Evolutionary conservation across 2,329 filamentous ascomycete species (phyloP).

Genomic region (Coniella vitis): DNA sequence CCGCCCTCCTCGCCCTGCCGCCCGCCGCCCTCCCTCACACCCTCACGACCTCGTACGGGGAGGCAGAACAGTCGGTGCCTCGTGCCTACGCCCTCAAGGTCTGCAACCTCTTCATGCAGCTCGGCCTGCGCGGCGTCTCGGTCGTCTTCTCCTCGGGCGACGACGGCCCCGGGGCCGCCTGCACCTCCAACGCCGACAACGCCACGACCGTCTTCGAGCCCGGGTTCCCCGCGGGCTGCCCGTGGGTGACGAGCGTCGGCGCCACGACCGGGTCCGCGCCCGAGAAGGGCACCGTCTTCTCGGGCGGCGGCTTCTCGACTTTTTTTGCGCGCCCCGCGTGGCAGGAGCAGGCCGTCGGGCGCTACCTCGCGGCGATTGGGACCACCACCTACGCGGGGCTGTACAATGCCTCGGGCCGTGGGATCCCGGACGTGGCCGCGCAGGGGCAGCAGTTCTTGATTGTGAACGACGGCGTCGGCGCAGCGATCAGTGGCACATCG

Average conservation of each 20-base stretch:
- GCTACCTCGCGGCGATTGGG: slow-evolving; percentile 30
- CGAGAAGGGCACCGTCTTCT: slow-evolving; percentile 30
- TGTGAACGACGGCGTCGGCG: slow-evolving; percentile 24
- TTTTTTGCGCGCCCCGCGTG: slow-evolving; percentile 30
- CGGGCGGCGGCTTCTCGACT: slow-evolving; percentile 33
- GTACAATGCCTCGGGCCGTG: slow-evolving; percentile 32
- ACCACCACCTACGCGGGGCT: slow-evolving; percentile 29
- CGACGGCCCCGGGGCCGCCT: slow-evolving; percentile 3
- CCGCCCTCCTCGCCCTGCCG: slow-evolving; percentile 48
- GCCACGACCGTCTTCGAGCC: slow-evolving; percentile 11
- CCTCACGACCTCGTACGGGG: slow-evolving; percentile 58
- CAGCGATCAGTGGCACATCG: slow-evolving; percentile 25
- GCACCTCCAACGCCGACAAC: slow-evolving; percentile 15
- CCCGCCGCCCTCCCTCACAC: slow-evolving; percentile 48
- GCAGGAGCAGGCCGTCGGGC: slow-evolving; percentile 26
- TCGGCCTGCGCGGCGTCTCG: slow-evolving; percentile 56
- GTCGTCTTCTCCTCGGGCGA: slow-evolving; percentile 44
- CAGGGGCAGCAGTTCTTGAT: slow-evolving; percentile 48
- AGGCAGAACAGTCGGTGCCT: slow-evolving; percentile 58
- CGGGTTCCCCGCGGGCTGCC: slow-evolving; percentile 31
- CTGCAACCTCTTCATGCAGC: slow-evolving; percentile 56
- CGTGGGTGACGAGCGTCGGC: slow-evolving; percentile 51
- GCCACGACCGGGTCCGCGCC: slow-evolving; percentile 37
- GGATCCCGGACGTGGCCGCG: slow-evolving; percentile 33
- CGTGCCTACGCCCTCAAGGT: slow-evolving; percentile 51